Conservation (phyloP, 176 grass and related monocot genomes). For the Phyllostachys edulis region DNA sequence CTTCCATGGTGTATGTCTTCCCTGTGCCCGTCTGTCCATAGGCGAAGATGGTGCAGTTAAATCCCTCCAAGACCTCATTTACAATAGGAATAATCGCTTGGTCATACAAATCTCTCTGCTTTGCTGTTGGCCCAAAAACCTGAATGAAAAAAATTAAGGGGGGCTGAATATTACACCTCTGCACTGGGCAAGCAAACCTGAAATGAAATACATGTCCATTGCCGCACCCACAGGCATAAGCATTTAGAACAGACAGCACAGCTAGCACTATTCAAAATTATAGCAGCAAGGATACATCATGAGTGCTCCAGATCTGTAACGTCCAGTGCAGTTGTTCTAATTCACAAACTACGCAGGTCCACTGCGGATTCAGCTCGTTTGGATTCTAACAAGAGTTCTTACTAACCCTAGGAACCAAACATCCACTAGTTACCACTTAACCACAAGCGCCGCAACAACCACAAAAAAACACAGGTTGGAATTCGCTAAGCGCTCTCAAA, state of each 20-base stretch:
- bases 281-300: not conserved
- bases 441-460: not conserved
- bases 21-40: constrained; percentile 97
- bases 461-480: not conserved
- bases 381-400: not conserved
- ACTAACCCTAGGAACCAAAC: not conserved
- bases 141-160: not conserved
- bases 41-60: constrained; percentile 96
- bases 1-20: constrained; percentile 99
- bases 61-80: constrained; percentile 93
- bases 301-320: not conserved
- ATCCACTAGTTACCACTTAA: not conserved
- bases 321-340: not conserved
- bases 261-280: not conserved
- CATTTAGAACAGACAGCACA: not conserved
- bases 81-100: constrained; percentile 96
- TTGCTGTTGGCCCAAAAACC: constrained; percentile 87
- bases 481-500: too few species aligned
- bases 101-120: constrained; percentile 81
- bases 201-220: not conserved
- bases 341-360: not conserved
- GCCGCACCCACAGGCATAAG: not conserved
- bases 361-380: not conserved
- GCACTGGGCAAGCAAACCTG: not conserved
- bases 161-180: not conserved